Conservation (phyloP, 805 yeast genomes). For the Metschnikowia drakensbergensis region DNA sequence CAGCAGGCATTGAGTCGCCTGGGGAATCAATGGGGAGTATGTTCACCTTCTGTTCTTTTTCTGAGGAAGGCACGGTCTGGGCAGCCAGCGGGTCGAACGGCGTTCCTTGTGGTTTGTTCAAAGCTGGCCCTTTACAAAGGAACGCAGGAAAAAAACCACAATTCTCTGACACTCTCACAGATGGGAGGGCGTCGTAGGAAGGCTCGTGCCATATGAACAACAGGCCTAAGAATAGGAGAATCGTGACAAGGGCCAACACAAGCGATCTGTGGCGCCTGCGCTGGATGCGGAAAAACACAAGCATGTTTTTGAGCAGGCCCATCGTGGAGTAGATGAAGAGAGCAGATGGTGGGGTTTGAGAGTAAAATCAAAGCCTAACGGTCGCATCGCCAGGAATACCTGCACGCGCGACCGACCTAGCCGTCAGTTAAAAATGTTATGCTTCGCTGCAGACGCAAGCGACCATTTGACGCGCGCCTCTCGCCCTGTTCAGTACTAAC, state of each 20-base stretch:
- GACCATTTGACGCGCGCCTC: neutral
- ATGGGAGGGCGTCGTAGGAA: slow-evolving; percentile 2
- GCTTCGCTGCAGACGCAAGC: neutral
- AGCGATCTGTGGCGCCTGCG: slow-evolving; percentile 15
- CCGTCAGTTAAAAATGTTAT: neutral
- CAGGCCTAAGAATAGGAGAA: slow-evolving; percentile 7
- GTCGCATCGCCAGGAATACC: neutral
- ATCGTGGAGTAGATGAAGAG: neutral
- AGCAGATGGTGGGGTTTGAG: neutral
- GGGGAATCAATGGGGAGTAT: neutral
- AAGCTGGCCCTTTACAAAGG: slow-evolving; percentile 7
- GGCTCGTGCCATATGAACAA: slow-evolving; percentile 9
- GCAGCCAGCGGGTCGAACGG: slow-evolving; percentile 3
- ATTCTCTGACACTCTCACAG: slow-evolving; percentile 3
- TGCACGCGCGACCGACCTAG: slow-evolving; percentile 18
- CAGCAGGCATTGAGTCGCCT: neutral
- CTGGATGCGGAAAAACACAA: slow-evolving; percentile 14
- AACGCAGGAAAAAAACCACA: slow-evolving; percentile 13
- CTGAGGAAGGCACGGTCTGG: neutral
- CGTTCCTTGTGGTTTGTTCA: neutral
- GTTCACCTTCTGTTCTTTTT: neutral
- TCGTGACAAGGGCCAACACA: slow-evolving; percentile 5
- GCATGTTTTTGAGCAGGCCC: slow-evolving; percentile 10
- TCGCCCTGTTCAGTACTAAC: neutral
- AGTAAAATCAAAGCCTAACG: neutral